Base-by-base conservation (phyloP, 1,284 basidiomycete genomes). In the Apiotrichum porosum region DNA sequence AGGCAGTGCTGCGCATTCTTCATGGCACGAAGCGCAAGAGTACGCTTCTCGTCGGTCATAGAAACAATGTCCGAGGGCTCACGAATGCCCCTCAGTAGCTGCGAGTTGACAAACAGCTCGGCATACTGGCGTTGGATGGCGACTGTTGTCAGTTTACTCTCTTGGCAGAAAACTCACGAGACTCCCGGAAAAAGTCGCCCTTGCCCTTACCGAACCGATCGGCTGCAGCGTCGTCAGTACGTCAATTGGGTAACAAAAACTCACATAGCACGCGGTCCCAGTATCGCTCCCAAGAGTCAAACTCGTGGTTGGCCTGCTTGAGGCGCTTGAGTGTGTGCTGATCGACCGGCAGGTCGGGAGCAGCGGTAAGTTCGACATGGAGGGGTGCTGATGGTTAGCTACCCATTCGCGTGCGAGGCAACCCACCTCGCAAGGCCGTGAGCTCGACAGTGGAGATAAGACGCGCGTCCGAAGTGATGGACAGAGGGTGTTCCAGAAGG, bases 391-490 rank as follows among this genome's bases (percentile, higher is more conserved):
- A 3, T 21, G n/a, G 37, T 47, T 12, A 41, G 44, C 22, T 28
- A 9, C 13, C 35, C 26, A 10, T 23, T 22, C n/a, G n/a, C 9
- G 14, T 10, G 6, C 13, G 17, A 14, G 12, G 4, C 10, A 30
- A 43, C 61, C 52, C 37, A 65, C 66, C 64, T 48, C 70, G 47
- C 22, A 74, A 42, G 15, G 72, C 70, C 9, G 65, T 71, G 15
- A 71, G 57, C 51, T 74, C 70, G 23, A 74, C 86, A 1, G 88
- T 93, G 8, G 90, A 92, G 17, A 94, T 87, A n/a, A 95, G 81
- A 36, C 91, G 83, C 80, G 89, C 91, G 62, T 95, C 91, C 54
- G 93, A 90, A 58, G 89, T 85, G 57, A 92, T 88, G 8, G 88
- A 82, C 18, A 93, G 75, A 14, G 91, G 91, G 66, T 94, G 90